phyloP scores from a whole-genome alignment of 2,329 filamentous ascomycete species.

The Fragosphaeria purpurea region DNA sequence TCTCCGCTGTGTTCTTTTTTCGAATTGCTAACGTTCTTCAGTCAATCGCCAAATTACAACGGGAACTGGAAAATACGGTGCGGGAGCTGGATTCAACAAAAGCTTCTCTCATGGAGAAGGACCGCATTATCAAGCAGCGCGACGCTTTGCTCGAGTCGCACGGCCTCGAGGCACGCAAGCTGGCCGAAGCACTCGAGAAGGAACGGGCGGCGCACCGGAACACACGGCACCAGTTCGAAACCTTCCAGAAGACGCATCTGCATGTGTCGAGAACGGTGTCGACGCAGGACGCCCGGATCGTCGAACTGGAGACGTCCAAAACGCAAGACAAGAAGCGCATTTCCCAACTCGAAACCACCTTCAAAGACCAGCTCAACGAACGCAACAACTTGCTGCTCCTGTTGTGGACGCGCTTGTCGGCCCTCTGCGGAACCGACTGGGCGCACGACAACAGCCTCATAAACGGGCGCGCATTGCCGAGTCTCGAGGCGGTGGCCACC shows the following conservation, averaged over 20 bases:
- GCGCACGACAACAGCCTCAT: conserved; percentile 80
- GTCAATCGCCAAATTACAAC: conserved; percentile 79
- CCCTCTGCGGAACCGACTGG: conserved; percentile 86
- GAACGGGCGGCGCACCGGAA: conserved; percentile 77
- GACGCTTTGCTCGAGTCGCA: conserved; percentile 82
- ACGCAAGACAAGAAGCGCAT: conserved; percentile 70
- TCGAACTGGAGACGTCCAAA: conserved; percentile 75
- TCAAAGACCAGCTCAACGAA: conserved; percentile 80
- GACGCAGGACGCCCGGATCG: conserved; percentile 72
- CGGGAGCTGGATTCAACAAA: conserved; percentile 73
- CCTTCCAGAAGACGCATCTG: conserved; percentile 76
- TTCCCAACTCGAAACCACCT: conserved; percentile 63
- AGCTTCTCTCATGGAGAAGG: conserved; percentile 75
- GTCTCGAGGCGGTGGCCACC: conserved; percentile 73
- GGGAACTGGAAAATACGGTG: conserved; percentile 74
- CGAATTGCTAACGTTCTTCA: conserved; percentile 19
- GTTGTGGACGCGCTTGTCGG: conserved; percentile 83
- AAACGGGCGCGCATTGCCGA: conserved; percentile 73
- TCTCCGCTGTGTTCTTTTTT: too few relatives aligned
- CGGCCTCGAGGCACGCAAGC: conserved; percentile 72
- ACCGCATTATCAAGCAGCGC: conserved; percentile 79
- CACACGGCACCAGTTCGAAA: conserved; percentile 81
- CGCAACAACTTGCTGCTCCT: conserved; percentile 78
- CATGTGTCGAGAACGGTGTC: conserved; percentile 79
- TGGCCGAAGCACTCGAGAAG: conserved; percentile 83